A percentile compares a stretch with the other conserved stretches of the same genome.
Conservation (phyloP, 139 green algal genomes). For the Zygnema cylindricum region DNA sequence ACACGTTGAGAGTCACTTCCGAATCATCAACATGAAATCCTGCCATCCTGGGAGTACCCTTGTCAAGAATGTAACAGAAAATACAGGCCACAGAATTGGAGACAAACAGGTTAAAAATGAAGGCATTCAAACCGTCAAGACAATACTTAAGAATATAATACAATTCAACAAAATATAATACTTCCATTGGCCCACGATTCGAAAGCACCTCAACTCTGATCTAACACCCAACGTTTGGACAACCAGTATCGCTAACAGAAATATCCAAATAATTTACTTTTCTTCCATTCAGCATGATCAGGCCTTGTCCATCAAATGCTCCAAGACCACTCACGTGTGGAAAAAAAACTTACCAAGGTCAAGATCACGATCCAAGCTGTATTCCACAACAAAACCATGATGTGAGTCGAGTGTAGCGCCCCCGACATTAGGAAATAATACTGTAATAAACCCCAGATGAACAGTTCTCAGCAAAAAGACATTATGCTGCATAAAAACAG, state of each 20-base stretch:
- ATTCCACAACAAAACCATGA: conserved; percentile 23
- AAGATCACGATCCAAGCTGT: conserved; percentile 7
- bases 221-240: neutral
- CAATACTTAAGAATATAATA: no score
- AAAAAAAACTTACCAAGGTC: neutral
- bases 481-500: no score
- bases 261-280: no score
- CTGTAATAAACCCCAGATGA: neutral
- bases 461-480: neutral
- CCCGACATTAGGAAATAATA: conserved; percentile 8
- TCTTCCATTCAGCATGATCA: no score
- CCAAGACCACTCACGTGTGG: no score
- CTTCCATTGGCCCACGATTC: no score
- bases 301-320: no score
- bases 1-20: conserved; percentile 52
- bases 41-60: neutral
- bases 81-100: neutral
- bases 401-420: conserved; percentile 21
- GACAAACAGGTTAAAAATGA: neutral
- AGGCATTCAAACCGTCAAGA: no score
- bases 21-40: conserved; percentile 49
- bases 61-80: no score
- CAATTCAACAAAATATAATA: no score
- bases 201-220: no score
- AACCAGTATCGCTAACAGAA: neutral